A percentile compares a stretch with the other conserved stretches of the same genome.
phyloP scores from a whole-genome alignment of 306 rosid species.

The Morella rubra region DNA sequence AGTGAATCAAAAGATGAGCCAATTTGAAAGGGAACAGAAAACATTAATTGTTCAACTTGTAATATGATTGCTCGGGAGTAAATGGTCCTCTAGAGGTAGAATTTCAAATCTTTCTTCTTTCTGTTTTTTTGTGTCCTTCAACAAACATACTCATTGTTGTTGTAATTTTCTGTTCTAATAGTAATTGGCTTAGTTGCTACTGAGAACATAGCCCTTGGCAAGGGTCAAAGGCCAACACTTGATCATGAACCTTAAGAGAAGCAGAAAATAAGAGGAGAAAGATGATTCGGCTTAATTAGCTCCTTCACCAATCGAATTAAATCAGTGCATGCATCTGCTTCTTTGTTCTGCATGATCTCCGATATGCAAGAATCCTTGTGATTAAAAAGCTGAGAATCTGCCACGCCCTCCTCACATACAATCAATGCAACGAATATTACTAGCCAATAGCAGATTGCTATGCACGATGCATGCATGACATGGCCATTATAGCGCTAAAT shows the following conservation, averaged over 20 bases:
- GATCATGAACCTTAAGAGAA: background rate
- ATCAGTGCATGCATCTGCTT: conserved; percentile 23
- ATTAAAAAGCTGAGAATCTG: conserved; percentile 34
- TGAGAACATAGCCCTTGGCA: background rate
- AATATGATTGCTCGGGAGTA: background rate
- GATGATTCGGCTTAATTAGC: background rate
- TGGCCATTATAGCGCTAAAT: background rate
- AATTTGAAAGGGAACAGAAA: background rate
- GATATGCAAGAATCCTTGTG: conserved; percentile 19
- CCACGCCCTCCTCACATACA: background rate
- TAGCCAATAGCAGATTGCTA: background rate
- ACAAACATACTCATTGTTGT: background rate
- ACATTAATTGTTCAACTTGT: background rate
- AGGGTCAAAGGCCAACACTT: background rate
- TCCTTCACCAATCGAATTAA: background rate
- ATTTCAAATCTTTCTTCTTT: background rate
- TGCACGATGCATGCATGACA: background rate
- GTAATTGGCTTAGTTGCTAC: background rate
- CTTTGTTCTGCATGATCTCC: conserved; percentile 32
- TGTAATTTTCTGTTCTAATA: background rate
- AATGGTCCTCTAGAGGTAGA: background rate
- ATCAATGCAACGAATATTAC: background rate
- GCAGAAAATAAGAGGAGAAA: background rate
- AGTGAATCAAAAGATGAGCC: background rate
- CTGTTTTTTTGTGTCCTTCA: background rate